Conservation (phyloP, 2,329 filamentous ascomycete genomes). For the Diplodia intermedia region DNA sequence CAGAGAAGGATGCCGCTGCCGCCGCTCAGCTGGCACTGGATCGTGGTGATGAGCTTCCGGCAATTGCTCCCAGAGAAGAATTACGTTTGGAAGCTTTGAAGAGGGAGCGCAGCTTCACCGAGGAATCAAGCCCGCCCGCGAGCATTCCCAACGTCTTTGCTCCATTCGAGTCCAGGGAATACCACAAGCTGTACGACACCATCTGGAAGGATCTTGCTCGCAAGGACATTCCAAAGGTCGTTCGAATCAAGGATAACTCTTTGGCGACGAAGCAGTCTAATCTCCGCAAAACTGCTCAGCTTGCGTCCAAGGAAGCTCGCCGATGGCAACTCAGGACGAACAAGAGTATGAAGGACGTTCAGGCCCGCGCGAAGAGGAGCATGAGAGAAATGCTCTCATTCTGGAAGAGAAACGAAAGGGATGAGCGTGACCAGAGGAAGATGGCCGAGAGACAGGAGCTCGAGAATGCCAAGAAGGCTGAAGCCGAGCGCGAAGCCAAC, state of each 20-base stretch:
- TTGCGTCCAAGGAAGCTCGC: conserved; percentile 96
- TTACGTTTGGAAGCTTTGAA: conserved; percentile 54
- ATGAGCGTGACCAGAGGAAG: conserved; percentile 93
- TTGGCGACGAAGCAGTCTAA: conserved; percentile 91
- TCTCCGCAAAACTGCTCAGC: conserved; percentile 93
- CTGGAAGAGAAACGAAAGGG: conserved; percentile 98
- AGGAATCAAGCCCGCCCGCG: conserved; percentile 50
- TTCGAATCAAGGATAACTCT: conserved; percentile 84
- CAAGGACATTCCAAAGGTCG: conserved; percentile 92
- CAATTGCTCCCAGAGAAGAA: conserved; percentile 66
- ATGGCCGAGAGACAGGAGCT: conserved; percentile 94
- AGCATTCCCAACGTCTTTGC: conserved; percentile 45
- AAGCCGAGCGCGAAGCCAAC: conserved; percentile 96
- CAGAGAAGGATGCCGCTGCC: conserved; percentile 77
- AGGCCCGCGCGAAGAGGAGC: conserved; percentile 93
- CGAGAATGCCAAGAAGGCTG: conserved; percentile 93
- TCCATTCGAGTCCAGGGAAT: conserved; percentile 85
- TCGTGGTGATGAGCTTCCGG: conserved; percentile 74
- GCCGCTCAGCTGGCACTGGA: conserved; percentile 85
- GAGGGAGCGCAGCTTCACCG: conserved; percentile 54
- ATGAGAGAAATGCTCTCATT: conserved; percentile 99
- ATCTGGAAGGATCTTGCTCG: conserved; percentile 95
- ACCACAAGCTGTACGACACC: conserved; percentile 96
- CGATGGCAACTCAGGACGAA: conserved; percentile 97
- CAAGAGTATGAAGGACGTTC: conserved; percentile 97